phyloP scores from a whole-genome alignment of 23 red algal genomes.

The Gracilaria caudata region DNA sequence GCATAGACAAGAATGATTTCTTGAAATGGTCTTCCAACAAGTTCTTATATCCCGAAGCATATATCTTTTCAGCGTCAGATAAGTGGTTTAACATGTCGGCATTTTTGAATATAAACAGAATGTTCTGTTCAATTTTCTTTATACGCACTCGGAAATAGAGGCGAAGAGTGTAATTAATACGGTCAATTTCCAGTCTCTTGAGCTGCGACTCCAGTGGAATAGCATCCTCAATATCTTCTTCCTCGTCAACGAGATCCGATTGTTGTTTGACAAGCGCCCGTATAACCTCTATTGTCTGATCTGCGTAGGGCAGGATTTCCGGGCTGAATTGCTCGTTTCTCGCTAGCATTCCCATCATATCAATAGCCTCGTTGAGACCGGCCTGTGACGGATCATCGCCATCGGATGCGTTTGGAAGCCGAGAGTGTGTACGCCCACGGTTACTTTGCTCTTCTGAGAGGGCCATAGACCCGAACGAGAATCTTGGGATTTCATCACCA shows the following conservation, averaged over 20 bases:
- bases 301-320: conserved; percentile 41
- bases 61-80: conserved; percentile 54
- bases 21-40: conserved; percentile 71
- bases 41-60: conserved; percentile 36
- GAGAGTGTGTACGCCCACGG: neutral
- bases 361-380: conserved; percentile 40
- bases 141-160: conserved; percentile 60
- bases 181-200: conserved; percentile 63
- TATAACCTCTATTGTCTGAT: conserved; percentile 18
- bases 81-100: conserved; percentile 16
- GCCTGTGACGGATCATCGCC: neutral
- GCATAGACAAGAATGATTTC: conserved; percentile 65
- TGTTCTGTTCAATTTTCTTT: conserved; percentile 58
- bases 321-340: conserved; percentile 60
- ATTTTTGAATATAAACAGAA: conserved; percentile 52
- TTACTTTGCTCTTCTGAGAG: conserved; percentile 56
- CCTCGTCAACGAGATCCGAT: conserved; percentile 55
- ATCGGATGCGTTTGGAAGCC: neutral
- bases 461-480: conserved; percentile 71
- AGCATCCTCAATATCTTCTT: conserved; percentile 53
- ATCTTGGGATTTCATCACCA: conserved; percentile 46
- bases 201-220: conserved; percentile 55
- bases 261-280: conserved; percentile 36
- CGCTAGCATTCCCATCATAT: conserved; percentile 30
- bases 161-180: conserved; percentile 68